Evolutionary conservation across 495 filamentous ascomycete genomes (phyloP).

Genomic region (Gamarada debralockiae): DNA sequence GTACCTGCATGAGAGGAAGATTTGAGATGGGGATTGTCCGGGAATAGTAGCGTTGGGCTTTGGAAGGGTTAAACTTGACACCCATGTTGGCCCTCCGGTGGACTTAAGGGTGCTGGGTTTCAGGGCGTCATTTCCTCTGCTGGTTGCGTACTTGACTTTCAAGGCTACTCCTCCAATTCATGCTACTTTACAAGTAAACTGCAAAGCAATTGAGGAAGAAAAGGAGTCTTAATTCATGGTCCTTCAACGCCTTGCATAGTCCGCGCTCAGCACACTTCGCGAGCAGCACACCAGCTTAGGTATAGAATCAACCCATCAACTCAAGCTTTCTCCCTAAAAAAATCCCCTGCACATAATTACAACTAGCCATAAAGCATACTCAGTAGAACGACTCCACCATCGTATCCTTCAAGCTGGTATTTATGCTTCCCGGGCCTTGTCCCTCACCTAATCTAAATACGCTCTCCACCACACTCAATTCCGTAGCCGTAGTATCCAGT

Average conservation of each 20-base stretch:
- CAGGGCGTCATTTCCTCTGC: too few relatives aligned
- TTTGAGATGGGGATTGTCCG: too few relatives aligned
- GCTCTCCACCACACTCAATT: constrained; percentile 91
- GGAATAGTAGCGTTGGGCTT: too few relatives aligned
- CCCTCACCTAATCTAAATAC: constrained; percentile 94
- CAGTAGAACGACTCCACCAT: constrained; percentile 98
- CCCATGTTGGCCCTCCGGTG: too few relatives aligned
- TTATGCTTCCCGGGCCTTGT: constrained; percentile 66
- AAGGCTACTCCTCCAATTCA: too few relatives aligned
- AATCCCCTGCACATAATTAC: not conserved
- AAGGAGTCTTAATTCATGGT: not conserved
- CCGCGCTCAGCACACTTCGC: not conserved
- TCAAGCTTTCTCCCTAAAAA: too few relatives aligned
- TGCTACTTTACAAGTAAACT: too few relatives aligned
- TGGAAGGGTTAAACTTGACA: too few relatives aligned
- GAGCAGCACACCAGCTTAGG: not conserved
- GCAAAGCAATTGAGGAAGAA: constrained; percentile 1
- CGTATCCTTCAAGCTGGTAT: constrained; percentile 84
- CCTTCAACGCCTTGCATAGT: not conserved
- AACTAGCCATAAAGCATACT: not conserved
- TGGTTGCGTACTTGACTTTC: too few relatives aligned
- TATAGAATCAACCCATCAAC: too few relatives aligned
- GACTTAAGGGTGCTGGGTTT: too few relatives aligned
- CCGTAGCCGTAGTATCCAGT: constrained; percentile 92
- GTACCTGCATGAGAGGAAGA: too few relatives aligned